A percentile compares a stretch with the other conserved stretches of the same genome.
These are phyloP conservation scores for Takakia lepidozioides DNA, from an alignment of 225 moss, liverwort and hornwort genomes.

Conservation along the genomic window DNA sequence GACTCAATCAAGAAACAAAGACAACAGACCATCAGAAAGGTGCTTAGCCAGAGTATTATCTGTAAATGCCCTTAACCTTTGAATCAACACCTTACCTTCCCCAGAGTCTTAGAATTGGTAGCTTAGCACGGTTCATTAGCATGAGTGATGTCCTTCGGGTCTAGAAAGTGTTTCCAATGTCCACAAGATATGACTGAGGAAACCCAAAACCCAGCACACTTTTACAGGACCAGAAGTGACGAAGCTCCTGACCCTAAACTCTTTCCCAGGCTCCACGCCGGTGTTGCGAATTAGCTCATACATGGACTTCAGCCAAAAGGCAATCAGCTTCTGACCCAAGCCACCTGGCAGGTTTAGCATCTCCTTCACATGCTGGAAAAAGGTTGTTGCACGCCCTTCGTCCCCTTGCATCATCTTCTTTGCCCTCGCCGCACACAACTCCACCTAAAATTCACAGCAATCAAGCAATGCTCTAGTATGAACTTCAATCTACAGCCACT, in stretches of 20 bases:
- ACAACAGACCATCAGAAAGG: no score
- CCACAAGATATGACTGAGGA: no score
- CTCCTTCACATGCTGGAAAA: constrained; percentile 46
- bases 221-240: no score
- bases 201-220: no score
- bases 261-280: constrained; percentile 96
- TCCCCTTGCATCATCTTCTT: constrained; percentile 48
- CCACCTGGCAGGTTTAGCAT: constrained; percentile 70
- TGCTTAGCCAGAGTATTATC: no score
- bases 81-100: no score
- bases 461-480: neutral
- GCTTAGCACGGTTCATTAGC: no score
- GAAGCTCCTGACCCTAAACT: constrained; percentile 72
- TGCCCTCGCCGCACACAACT: constrained; percentile 50
- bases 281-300: constrained; percentile 90
- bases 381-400: constrained; percentile 32
- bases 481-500: neutral
- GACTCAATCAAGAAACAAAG: no score
- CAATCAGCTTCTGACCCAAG: constrained; percentile 70
- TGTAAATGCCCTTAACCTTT: no score
- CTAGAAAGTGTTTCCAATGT: no score
- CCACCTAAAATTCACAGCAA: constrained; percentile 27
- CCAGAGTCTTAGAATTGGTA: no score
- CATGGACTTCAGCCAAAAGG: constrained; percentile 67
- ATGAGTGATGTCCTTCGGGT: no score